phyloP scores from a whole-genome alignment of 164 flowering plant genomes.

The Aristolochia californica region DNA sequence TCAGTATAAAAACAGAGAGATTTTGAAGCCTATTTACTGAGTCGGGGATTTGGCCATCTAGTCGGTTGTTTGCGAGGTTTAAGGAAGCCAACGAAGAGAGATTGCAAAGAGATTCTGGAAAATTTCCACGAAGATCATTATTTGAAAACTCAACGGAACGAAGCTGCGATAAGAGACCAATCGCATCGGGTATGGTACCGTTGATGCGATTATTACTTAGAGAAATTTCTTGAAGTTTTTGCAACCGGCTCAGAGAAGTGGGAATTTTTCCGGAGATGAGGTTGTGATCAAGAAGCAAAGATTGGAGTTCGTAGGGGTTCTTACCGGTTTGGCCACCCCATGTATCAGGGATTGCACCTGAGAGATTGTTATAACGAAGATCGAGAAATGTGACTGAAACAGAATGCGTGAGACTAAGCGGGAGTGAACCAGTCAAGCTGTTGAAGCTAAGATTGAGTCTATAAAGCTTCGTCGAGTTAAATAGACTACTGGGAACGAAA shows the following conservation, averaged over 20 bases:
- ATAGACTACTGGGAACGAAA: conserved; percentile 44
- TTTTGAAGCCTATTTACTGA: conserved; percentile 26
- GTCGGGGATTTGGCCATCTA: conserved; percentile 35
- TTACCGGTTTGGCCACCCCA: conserved; percentile 26
- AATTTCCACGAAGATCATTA: conserved; percentile 49
- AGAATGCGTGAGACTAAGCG: conserved; percentile 33
- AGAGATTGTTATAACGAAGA: conserved; percentile 65
- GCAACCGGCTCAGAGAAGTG: conserved; percentile 31
- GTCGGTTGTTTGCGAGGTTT: conserved; percentile 38
- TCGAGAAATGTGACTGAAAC: conserved; percentile 53
- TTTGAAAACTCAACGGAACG: conserved; percentile 47
- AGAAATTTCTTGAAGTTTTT: conserved; percentile 38
- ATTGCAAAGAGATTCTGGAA: conserved; percentile 35
- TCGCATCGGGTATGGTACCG: conserved; percentile 49
- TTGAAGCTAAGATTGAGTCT: conserved; percentile 78
- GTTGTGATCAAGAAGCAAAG: conserved; percentile 51
- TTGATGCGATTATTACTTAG: conserved; percentile 41
- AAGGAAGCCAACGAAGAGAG: conserved; percentile 34
- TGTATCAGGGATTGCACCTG: conserved; percentile 61
- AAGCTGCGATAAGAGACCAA: conserved; percentile 39
- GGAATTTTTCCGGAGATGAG: conserved; percentile 47
- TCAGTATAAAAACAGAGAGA: conserved; percentile 39
- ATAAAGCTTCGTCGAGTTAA: conserved; percentile 44
- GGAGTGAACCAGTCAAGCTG: conserved; percentile 49
- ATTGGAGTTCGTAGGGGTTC: conserved; percentile 25